These are phyloP conservation scores for Stachybotrys echinatus DNA, from an alignment of 2,329 filamentous ascomycete genomes.

Conservation along the genomic window DNA sequence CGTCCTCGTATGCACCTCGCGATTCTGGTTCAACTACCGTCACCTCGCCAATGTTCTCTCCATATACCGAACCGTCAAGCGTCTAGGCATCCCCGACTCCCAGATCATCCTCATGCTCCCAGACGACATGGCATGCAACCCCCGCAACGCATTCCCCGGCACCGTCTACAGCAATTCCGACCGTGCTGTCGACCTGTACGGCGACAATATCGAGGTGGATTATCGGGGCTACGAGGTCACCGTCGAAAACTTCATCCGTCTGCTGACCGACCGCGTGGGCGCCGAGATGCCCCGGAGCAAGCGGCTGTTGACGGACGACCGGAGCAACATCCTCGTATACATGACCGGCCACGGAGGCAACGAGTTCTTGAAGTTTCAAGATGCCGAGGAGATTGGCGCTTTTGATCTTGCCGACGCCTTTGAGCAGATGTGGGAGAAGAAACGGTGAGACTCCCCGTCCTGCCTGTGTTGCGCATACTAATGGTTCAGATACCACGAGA, in stretches of 20 bases:
- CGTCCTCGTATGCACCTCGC: conserved; percentile 94
- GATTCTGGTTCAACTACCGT: conserved; percentile 99
- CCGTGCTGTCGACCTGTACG: conserved; percentile 90
- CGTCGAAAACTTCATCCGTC: conserved; percentile 95
- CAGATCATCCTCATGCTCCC: conserved; percentile 99
- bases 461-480: not conserved
- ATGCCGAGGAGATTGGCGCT: conserved; percentile 93
- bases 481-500: conserved; percentile 73
- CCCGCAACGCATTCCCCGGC: conserved; percentile 93
- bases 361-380: conserved; percentile 97
- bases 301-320: conserved; percentile 85
- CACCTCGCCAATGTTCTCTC: conserved; percentile 97
- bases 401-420: conserved; percentile 97
- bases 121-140: conserved; percentile 99
- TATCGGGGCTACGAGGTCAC: conserved; percentile 98
- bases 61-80: conserved; percentile 96
- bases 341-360: conserved; percentile 99
- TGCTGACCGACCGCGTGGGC: conserved; percentile 89
- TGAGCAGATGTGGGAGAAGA: conserved; percentile 99
- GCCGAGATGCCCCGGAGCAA: conserved; percentile 95
- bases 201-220: conserved; percentile 98
- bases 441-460: conserved; percentile 52
- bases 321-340: conserved; percentile 96
- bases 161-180: conserved; percentile 99
- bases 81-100: conserved; percentile 93